Base-by-base conservation (phyloP, 805 yeast species). In the Debaryomyces castellii region DNA sequence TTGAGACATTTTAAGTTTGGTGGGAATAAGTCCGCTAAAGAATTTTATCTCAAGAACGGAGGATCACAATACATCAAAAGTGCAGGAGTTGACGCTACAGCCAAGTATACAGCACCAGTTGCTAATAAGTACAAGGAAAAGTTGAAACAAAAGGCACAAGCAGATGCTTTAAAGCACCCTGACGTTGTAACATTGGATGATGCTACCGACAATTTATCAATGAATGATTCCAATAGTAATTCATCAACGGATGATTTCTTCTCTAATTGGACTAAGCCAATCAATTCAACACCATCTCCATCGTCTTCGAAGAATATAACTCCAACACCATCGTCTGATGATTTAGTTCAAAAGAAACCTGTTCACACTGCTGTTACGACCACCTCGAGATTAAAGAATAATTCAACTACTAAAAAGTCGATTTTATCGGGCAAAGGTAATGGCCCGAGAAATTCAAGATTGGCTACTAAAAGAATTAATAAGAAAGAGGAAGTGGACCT, bases 1-100 rank as follows among this genome's bases (percentile, higher is more conserved):
- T 76, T 94, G 62, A 82, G 99, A 58, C 81, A 89, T 63, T 89
- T 94, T 81, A 89, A 91, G 63, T 82, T 87, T 49, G 98, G 98
- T 53, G 99, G 98, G 22, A 94, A 94, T 66, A 84, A 85, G 58
- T 78, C 76, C 42, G 96, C 96, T 39, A 83, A 84, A 51, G 96
- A 89, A 47, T 94, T 79, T 60, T 87, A 87, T 64, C 64, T 79
- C 56, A 88, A 88, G 66, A 84, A 91, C 61, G 96, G 96, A 37
- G 98, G 97, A 20, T 76, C 89, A 20, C 80, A 82, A 55, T 82
- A 72, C 54, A 69, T 94, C 40, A 53, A 47, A 46, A 75, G 75
- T 45, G 76, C 78, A 43, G 57, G 60, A 16, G 60, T 62, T 32
- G 89, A 86, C 55, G 85, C 90, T 16, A 79, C 77, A 52, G 81